Evolutionary conservation across 2,329 filamentous ascomycete genomes (phyloP), one percentile per base, ranked within the genome.

Genomic region (Venturia effusa): DNA sequence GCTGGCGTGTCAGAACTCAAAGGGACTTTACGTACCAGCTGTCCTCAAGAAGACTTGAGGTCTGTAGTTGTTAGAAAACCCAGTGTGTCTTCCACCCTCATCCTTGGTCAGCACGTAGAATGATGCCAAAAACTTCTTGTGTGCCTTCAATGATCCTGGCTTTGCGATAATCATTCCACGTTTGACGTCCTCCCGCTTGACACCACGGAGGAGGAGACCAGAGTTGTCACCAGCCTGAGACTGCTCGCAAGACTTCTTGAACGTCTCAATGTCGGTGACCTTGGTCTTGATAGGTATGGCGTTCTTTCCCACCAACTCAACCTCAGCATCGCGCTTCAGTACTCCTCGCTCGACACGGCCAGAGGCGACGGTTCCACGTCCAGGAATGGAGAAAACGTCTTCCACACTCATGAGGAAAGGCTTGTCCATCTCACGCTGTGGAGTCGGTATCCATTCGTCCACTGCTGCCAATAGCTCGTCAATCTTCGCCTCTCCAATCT

Each of bases 341-440:
- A 85, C 78, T 81, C 94, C 94, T 76, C 94, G 93, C 86, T 97
- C 92, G 66, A 99, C 94, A 84, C 94, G 92, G 69, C 94, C 94
- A 65, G 93, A 97, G 68, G 88, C 92, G 70, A 99, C 94, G 68
- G 94, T 99, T 77, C 94, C 94, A 84, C 94, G 93, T 66, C 94
- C 94, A 61, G 78, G 76, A 66, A 81, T 81, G 68, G 78, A 81
- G 74, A 81, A 81, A 69, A 80, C 79, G 66, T 82, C 80, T 83
- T 99, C 94, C 67, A 99, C 85, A 66, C 93, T 94, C 92, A 99
- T 97, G 75, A 99, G 83, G 88, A 99, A 99, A 68, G 94, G 94
- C 85, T 97, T 97, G 74, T 97, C 93, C 71, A 93, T 84, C 75
- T 96, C 90, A 81, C 94, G 93, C 80, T 89, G 78, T 64, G 95